Evolutionary conservation across 208 protist species (phyloP), one percentile per base, ranked within the genome.

Genomic region (Crithidia bombi): DNA sequence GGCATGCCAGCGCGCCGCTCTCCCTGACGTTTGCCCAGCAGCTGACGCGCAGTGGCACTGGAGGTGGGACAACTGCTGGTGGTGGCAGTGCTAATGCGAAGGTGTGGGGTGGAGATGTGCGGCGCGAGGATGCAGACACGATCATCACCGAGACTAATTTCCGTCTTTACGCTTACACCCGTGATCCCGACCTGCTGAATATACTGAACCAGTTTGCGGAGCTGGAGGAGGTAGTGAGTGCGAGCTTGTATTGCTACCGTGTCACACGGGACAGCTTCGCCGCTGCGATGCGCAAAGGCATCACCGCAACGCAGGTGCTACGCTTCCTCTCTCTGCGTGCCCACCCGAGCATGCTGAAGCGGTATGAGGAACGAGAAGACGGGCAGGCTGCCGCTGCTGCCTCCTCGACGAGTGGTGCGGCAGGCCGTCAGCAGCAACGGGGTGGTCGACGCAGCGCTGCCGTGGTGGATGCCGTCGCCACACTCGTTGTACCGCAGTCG

Each of bases 101-200:
- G 21, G 57, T 30, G 0, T 26, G 21, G 15, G 49, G 64, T 14
- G 65, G 46, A 11, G 59, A 55, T 15, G 54, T 93, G 30, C 87
- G 90, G 11, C 78, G 85, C 19, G 92, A 97, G 73, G 92, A 97
- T 58, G 78, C 81, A 17, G 92, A 97, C 73, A 93, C 88, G n/a
- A 94, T 97, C 66, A 90, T 97, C 51, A 95, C 92, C 21, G 90
- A 97, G 64, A 94, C 92, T 19, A 97, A 97, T 70, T 97, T 95
- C 69, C 80, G 92, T 3, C 82, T 97, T 19, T 97, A 94, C 77
- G 92, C 87, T 32, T 97, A 97, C 80, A 93, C 89, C 3, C 56
- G 61, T 39, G 91, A 91, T 65, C 46, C 65, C 25, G 87, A 93
- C 25, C 70, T 97, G 62, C 77, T 97, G 36, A 77, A 76, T 65